Evolutionary conservation across 495 filamentous ascomycete species (phyloP).

Genomic region (Xylona heveae): DNA sequence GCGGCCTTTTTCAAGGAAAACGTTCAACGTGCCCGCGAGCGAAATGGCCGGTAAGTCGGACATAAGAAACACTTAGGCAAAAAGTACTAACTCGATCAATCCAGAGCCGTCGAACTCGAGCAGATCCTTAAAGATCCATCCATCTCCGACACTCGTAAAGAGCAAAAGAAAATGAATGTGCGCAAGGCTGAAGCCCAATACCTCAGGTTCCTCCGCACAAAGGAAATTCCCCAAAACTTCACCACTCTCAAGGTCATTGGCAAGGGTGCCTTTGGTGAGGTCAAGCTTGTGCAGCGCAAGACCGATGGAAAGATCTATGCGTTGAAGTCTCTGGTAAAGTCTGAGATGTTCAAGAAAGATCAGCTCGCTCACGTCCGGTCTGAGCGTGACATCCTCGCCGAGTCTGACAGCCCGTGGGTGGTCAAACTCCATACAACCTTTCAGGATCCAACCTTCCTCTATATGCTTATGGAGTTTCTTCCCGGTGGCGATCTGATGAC

Average conservation of each 20-base stretch:
- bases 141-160: conserved; percentile 51
- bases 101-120: conserved; percentile 77
- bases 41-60: conserved; percentile 58
- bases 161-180: conserved; percentile 53
- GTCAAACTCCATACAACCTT: conserved; percentile 97
- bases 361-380: conserved; percentile 97
- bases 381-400: conserved; percentile 91
- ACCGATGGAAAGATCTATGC: conserved; percentile 94
- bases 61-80: no score
- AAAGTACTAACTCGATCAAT: conserved; percentile 4
- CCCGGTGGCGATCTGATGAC: conserved; percentile 98
- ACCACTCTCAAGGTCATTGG: conserved; percentile 91
- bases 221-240: conserved; percentile 82
- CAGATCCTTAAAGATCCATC: conserved; percentile 53
- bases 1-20: conserved; percentile 91
- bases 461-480: conserved; percentile 98
- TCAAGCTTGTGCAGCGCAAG: conserved; percentile 89
- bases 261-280: conserved; percentile 97
- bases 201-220: conserved; percentile 82
- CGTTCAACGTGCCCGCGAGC: conserved; percentile 73
- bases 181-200: conserved; percentile 75
- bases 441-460: conserved; percentile 85
- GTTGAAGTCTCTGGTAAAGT: conserved; percentile 94
- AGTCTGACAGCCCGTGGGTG: conserved; percentile 97
- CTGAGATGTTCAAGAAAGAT: conserved; percentile 99